Evolutionary conservation across 2,329 filamentous ascomycete species (phyloP).

Genomic region (Aspergillus pseudoglaucus): DNA sequence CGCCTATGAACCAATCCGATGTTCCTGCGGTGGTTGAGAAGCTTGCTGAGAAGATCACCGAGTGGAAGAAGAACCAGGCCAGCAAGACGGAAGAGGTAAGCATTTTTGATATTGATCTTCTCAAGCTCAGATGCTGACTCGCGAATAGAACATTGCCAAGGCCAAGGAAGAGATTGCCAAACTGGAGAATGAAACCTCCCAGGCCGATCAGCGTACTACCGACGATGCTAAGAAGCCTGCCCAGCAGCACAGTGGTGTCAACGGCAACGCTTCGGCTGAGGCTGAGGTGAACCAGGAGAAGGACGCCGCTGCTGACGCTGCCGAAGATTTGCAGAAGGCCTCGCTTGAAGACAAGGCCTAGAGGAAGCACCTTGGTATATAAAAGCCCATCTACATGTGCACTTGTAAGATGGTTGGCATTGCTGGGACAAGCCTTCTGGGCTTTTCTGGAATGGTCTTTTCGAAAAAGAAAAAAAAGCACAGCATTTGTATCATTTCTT

Average conservation of each 20-base stretch:
- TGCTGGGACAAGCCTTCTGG: not conserved
- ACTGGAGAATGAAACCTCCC: slow-evolving; percentile 61
- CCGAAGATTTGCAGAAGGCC: slow-evolving; percentile 55
- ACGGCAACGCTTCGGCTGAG: slow-evolving; percentile 47
- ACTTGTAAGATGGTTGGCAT: slow-evolving; percentile 14
- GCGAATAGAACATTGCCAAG: slow-evolving; percentile 82
- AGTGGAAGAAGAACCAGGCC: slow-evolving; percentile 88
- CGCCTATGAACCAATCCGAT: slow-evolving; percentile 78
- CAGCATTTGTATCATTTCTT: slow-evolving; percentile 8
- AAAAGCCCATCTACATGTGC: slow-evolving; percentile 13
- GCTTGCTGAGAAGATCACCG: slow-evolving; percentile 81
- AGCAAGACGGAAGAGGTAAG: slow-evolving; percentile 84
- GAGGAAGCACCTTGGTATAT: slow-evolving; percentile 5
- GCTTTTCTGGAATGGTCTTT: not conserved
- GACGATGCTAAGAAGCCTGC: slow-evolving; percentile 50
- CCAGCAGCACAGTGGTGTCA: slow-evolving; percentile 46
- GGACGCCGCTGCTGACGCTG: slow-evolving; percentile 53
- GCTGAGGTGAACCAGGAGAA: slow-evolving; percentile 52
- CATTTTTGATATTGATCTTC: slow-evolving; percentile 10
- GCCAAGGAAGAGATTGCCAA: slow-evolving; percentile 92
- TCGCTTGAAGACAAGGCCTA: slow-evolving; percentile 52
- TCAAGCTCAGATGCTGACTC: slow-evolving; percentile 7
- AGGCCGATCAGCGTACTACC: slow-evolving; percentile 37
- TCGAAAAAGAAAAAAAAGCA: not conserved
- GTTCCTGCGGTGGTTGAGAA: slow-evolving; percentile 76